phyloP scores from a whole-genome alignment of 176 grass and related monocot genomes.

The Carex kokanica region DNA sequence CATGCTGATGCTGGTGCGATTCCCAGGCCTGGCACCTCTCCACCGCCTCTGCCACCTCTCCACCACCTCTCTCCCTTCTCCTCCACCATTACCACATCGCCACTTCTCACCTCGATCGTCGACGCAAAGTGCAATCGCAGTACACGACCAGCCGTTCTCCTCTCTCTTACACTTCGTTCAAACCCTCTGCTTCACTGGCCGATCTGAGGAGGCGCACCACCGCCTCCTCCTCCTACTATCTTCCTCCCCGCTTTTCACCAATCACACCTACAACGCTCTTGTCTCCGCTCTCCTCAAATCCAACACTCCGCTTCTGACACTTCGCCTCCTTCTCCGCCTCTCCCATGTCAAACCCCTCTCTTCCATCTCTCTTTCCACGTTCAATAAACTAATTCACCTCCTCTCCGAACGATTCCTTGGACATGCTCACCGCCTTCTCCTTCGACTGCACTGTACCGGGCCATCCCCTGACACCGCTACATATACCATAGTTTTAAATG shows the following conservation, averaged over 20 bases:
- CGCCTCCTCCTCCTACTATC: conserved; percentile 52
- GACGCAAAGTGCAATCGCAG: not conserved
- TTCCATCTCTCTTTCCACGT: conserved; percentile 40
- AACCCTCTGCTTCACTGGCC: conserved; percentile 52
- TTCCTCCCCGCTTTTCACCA: conserved; percentile 26
- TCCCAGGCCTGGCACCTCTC: not conserved
- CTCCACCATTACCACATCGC: not conserved
- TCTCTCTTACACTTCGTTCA: conserved; percentile 1
- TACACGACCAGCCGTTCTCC: not conserved
- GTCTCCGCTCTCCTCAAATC: conserved; percentile 46
- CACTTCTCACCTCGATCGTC: not conserved
- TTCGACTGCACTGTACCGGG: conserved; percentile 43
- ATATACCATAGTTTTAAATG: conserved; percentile 61
- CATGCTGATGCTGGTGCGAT: not conserved
- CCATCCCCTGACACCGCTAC: conserved; percentile 35
- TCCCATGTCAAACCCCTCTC: conserved; percentile 22
- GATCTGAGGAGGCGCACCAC: conserved; percentile 66
- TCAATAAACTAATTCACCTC: conserved; percentile 55
- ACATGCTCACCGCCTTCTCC: conserved; percentile 48
- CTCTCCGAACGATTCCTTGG: conserved; percentile 35
- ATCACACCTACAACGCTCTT: conserved; percentile 32
- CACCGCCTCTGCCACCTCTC: not conserved
- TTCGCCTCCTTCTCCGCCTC: conserved; percentile 46
- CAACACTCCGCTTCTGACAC: conserved; percentile 47
- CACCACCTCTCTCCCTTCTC: not conserved